Conservation (phyloP, 1,284 basidiomycete genomes). For the Laetiporus sulphureus region DNA sequence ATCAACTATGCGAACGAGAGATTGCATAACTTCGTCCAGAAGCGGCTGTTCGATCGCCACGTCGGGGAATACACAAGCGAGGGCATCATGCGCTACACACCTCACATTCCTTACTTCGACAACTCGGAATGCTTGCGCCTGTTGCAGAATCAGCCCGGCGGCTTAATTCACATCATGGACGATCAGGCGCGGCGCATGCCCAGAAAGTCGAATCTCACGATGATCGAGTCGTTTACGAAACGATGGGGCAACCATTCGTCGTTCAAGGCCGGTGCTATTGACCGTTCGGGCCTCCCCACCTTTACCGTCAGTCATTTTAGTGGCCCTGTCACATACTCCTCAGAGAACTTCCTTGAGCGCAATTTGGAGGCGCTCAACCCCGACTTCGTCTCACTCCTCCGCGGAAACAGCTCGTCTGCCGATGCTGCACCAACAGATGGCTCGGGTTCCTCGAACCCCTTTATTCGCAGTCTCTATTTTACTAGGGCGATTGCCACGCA, state of each 20-base stretch:
- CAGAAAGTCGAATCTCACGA: constrained; percentile 90
- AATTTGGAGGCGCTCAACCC: constrained; percentile 90
- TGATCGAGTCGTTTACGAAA: constrained; percentile 93
- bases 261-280: constrained; percentile 76
- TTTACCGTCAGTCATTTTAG: constrained; percentile 94
- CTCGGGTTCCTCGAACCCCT: constrained; percentile 80
- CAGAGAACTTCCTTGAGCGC: constrained; percentile 83
- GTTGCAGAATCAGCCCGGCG: constrained; percentile 83
- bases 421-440: constrained; percentile 49
- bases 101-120: constrained; percentile 81
- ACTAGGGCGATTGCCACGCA: constrained; percentile 85
- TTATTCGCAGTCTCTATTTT: constrained; percentile 87
- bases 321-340: constrained; percentile 87
- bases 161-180: constrained; percentile 95
- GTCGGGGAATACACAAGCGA: constrained; percentile 81
- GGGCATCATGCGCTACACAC: constrained; percentile 70
- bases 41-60: constrained; percentile 73
- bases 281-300: constrained; percentile 76
- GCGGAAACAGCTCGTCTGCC: constrained; percentile 42
- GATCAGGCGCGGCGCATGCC: constrained; percentile 84
- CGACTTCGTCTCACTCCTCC: constrained; percentile 87
- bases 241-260: constrained; percentile 91
- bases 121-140: constrained; percentile 88
- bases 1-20: constrained; percentile 95
- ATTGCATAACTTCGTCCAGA: constrained; percentile 80